Conservation (phyloP, 768 basidiomycete species). For the Trametes gibbosa region DNA sequence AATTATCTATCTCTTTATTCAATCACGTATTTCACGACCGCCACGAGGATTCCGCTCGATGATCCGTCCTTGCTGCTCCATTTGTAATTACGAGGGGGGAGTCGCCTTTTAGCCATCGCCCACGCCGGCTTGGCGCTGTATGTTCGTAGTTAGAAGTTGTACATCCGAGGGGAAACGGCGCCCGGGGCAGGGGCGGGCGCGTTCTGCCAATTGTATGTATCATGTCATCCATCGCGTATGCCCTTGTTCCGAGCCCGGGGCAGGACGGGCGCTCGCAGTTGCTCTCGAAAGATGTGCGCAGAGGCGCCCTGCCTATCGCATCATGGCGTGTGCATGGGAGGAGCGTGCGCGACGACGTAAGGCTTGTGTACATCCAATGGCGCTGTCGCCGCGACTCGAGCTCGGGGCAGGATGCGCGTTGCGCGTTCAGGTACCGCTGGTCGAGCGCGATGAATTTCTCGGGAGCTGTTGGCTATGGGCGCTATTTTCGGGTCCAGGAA, state of each 20-base stretch:
- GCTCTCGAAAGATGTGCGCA: background rate
- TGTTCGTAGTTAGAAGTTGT: too few species aligned
- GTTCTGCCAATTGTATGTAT: too few species aligned
- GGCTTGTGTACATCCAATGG: too few species aligned
- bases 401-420: too few species aligned
- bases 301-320: background rate
- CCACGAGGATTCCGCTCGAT: slow-evolving; percentile 3
- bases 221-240: background rate
- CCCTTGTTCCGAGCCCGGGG: background rate
- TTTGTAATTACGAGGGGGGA: background rate
- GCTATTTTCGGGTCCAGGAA: too few species aligned
- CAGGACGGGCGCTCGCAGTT: background rate
- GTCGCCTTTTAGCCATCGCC: background rate
- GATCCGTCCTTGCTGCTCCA: background rate
- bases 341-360: background rate
- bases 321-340: too few species aligned
- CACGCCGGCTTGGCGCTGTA: background rate
- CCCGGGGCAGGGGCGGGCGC: too few species aligned
- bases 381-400: too few species aligned
- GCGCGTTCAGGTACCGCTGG: background rate
- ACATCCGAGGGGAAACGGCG: too few species aligned
- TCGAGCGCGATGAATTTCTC: background rate
- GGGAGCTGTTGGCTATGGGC: too few species aligned
- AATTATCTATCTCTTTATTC: slow-evolving; percentile 2
- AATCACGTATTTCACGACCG: slow-evolving; percentile 10